Evolutionary conservation across 164 flowering plant genomes (phyloP).

Genomic region (Vitis riparia): DNA sequence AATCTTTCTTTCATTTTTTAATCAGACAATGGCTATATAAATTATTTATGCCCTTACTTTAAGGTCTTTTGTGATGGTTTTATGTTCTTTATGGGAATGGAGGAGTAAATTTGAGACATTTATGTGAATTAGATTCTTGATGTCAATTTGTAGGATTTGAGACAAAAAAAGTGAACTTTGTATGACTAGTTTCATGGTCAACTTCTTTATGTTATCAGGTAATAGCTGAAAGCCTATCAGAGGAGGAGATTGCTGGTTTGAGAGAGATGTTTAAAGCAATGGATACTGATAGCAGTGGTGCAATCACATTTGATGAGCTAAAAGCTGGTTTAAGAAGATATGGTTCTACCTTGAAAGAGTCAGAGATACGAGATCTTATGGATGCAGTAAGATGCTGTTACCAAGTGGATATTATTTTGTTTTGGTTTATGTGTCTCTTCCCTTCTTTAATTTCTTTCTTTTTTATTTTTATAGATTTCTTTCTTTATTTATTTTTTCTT

Average conservation of each 20-base stretch:
- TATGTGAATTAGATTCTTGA: too few relatives aligned
- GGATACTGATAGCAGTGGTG: slow-evolving; percentile 98
- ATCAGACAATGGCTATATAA: too few relatives aligned
- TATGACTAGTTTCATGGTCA: too few relatives aligned
- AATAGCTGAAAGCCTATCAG: slow-evolving; percentile 96
- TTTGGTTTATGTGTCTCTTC: not conserved
- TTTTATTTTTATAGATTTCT: not conserved
- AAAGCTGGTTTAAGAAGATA: slow-evolving; percentile 93
- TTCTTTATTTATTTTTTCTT: not conserved
- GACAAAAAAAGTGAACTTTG: too few relatives aligned
- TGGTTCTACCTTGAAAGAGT: slow-evolving; percentile 91
- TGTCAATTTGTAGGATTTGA: too few relatives aligned
- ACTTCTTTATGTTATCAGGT: slow-evolving; percentile 50
- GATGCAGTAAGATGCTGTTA: slow-evolving; percentile 64
- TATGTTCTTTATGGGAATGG: not conserved
- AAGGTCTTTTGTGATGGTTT: not conserved
- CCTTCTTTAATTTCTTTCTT: not conserved
- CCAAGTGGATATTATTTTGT: not conserved
- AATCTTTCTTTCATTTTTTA: too few relatives aligned
- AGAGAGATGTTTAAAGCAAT: slow-evolving; percentile 90
- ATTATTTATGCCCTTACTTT: too few relatives aligned
- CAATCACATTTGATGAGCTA: slow-evolving; percentile 95
- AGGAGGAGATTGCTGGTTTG: slow-evolving; percentile 98
- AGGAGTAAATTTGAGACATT: too few relatives aligned
- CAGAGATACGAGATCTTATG: slow-evolving; percentile 93